Percentiles rank a stretch among this genome's conserved stretches.
phyloP scores from a whole-genome alignment of 257 asterid genomes.

The Solanum okadae region DNA sequence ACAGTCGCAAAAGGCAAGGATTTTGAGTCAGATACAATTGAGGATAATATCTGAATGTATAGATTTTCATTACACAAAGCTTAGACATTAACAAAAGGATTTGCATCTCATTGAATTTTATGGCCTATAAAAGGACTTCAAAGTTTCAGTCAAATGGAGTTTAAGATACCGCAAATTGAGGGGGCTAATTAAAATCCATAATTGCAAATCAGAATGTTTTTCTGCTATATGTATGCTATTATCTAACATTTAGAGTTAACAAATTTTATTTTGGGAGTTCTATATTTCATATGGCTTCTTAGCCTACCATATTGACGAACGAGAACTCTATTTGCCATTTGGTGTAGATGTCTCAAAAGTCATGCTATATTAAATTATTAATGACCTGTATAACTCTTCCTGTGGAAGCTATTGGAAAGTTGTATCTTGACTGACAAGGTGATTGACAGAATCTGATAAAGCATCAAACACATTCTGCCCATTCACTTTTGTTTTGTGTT shows the following conservation, averaged over 20 bases:
- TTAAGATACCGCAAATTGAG: background rate
- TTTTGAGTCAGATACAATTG: background rate
- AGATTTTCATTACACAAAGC: background rate
- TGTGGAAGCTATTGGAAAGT: background rate
- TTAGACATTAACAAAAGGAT: background rate
- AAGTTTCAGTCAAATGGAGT: background rate
- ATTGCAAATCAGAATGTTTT: background rate
- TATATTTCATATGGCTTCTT: background rate
- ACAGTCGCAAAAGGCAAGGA: background rate
- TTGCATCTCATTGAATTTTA: background rate
- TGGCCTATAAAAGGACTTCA: background rate
- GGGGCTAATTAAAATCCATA: background rate
- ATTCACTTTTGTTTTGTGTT: background rate
- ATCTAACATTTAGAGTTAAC: background rate
- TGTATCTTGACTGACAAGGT: background rate
- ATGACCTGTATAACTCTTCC: background rate
- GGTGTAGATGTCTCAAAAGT: background rate
- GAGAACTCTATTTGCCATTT: background rate
- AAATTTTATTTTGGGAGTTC: background rate
- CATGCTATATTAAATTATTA: background rate
- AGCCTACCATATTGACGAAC: background rate
- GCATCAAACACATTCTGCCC: background rate
- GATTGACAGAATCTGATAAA: background rate
- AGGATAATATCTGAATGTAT: background rate
- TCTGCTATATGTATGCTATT: background rate